Base-by-base conservation (phyloP, 2,329 filamentous ascomycete genomes). In the Calonectria crousiana region DNA sequence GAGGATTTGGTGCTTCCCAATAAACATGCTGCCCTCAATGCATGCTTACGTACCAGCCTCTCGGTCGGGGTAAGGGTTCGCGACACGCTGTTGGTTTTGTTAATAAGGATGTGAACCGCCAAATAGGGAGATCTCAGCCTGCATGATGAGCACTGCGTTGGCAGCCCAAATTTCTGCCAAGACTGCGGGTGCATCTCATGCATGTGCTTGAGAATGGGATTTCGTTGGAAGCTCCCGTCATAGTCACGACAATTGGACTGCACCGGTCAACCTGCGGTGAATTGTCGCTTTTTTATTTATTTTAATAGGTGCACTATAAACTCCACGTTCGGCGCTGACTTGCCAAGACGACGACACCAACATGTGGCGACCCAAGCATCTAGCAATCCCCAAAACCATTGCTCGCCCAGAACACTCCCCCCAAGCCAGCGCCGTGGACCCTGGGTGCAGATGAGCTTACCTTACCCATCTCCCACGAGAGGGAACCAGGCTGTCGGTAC, bases 401-500 rank as follows among this genome's bases (percentile, higher is more conserved):
- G 20, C 20, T 53, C 26, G 28, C 26, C 56, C n/a, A 28, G 53
- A 58, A 44, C 41, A 5, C 38, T 34, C 36, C 26, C 44, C 36
- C 47, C 51, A 16, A 62, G 23, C 41, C 53, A 56, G 34, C 53
- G 16, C 32, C 64, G 34, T 53, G 56, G 71, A 69, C 56, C 71
- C 71, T 69, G n/a, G 53, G 47, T 62, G 70, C 64, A 72, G 41
- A 23, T 20, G 49, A 51, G 23, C 65, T 69, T 53, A 69, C 71
- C 71, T 72, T 65, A 66, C 49, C 71, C 66, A 69, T 47, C 49
- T 49, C 64, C 34, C 58, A 58, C 30, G 6, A 56, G 34, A 36
- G 58, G 56, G 52, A 53, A 69, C 71, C 71, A 60, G 66, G 23
- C 26, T 66, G 66, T 60, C 71, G 71, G 71, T 51, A 65, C 47